These are phyloP conservation scores for Phytophthora sansomeana DNA, from an alignment of 352 stramenopile genomes.

Conservation along the genomic window DNA sequence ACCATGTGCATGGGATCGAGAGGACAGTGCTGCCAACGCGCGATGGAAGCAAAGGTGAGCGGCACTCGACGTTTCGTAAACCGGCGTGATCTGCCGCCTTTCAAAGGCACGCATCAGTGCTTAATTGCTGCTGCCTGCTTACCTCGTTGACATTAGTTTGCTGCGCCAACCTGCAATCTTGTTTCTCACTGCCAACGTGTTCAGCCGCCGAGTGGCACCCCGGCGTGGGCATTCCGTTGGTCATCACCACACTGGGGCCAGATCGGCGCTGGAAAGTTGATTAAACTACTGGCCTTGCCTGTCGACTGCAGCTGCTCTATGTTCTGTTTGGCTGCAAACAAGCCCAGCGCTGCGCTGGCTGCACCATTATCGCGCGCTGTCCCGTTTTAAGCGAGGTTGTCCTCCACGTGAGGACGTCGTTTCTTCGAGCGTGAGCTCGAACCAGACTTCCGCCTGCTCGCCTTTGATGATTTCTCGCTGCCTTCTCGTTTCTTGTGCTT, in stretches of 20 bases:
- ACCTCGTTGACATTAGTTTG: background rate
- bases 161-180: background rate
- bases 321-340: conserved; percentile 15
- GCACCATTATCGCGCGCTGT: conserved; percentile 2
- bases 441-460: conserved; percentile 34
- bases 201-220: background rate
- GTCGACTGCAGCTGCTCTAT: conserved; percentile 12
- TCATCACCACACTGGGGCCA: conserved; percentile 1
- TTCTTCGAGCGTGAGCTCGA: conserved; percentile 36
- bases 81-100: conserved; percentile 5
- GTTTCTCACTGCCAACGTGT: conserved; percentile 11
- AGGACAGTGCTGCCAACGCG: background rate
- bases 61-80: conserved; percentile 10
- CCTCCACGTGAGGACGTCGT: conserved; percentile 11
- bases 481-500: conserved; percentile 31
- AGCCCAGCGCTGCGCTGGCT: conserved; percentile 7
- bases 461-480: conserved; percentile 33
- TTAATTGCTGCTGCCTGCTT: background rate
- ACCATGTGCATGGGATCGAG: background rate
- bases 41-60: background rate
- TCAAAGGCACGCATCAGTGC: background rate
- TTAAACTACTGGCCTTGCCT: conserved; percentile 9
- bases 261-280: background rate
- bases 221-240: background rate
- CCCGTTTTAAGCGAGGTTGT: conserved; percentile 24